phyloP scores from a whole-genome alignment of 768 basidiomycete genomes.

The Russula vinacea region DNA sequence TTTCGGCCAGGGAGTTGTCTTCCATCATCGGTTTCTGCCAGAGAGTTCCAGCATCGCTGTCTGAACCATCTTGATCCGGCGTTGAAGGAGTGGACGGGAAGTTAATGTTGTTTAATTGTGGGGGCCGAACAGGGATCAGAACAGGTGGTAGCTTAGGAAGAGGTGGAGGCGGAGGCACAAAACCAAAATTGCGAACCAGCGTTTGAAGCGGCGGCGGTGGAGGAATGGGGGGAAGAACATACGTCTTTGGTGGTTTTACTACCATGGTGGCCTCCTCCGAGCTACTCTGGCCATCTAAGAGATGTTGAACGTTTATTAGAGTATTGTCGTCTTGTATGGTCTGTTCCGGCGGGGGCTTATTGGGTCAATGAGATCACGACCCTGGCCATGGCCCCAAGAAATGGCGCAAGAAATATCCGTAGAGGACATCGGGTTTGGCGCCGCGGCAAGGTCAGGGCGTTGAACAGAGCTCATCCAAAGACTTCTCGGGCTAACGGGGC shows the following conservation, averaged over 20 bases:
- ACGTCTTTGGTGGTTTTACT: conserved; percentile 16
- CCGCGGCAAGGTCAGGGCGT: conserved; percentile 22
- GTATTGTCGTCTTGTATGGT: conserved; percentile 27
- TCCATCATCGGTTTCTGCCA: conserved; percentile 45
- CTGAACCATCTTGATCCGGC: conserved; percentile 46
- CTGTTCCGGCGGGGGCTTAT: conserved; percentile 24
- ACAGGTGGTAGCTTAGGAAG: conserved; percentile 23
- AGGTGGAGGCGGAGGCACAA: conserved; percentile 29
- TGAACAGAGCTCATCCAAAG: conserved; percentile 38
- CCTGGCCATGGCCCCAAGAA: conserved; percentile 12
- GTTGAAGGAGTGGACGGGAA: conserved; percentile 24
- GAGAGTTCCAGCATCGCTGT: conserved; percentile 47
- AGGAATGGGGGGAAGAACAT: conserved; percentile 27
- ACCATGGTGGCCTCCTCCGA: conserved; percentile 26
- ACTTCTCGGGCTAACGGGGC: conserved; percentile 55
- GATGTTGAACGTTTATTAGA: conserved; percentile 20
- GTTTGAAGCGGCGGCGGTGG: conserved; percentile 19
- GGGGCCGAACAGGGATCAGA: conserved; percentile 14
- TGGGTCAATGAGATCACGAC: conserved; percentile 23
- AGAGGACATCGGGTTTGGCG: neutral
- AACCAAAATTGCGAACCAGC: conserved; percentile 14
- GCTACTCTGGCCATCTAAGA: conserved; percentile 25
- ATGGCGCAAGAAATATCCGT: conserved; percentile 14
- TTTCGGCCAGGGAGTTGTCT: conserved; percentile 17
- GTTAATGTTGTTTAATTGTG: conserved; percentile 4